Conservation (phyloP, 306 rosid species). For the Morella rubra region DNA sequence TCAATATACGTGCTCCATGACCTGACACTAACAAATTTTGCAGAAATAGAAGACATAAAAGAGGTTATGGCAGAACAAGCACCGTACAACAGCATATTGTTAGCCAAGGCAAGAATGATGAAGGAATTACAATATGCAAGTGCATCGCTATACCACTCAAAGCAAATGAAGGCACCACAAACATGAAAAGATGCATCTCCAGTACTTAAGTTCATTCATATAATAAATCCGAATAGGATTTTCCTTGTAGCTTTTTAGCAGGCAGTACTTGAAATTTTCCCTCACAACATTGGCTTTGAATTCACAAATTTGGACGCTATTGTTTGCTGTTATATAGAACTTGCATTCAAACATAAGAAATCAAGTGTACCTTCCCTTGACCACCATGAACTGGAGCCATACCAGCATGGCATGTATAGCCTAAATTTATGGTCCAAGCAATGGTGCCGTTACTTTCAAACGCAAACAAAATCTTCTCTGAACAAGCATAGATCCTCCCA, state of each 20-base stretch:
- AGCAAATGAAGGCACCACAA: no score
- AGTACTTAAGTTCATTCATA: no score
- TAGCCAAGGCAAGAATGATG: no score
- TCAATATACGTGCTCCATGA: no score
- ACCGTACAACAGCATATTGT: no score
- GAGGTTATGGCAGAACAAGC: no score
- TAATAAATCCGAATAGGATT: no score
- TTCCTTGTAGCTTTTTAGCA: background rate
- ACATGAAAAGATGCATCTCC: no score
- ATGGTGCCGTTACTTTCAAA: conserved; percentile 68
- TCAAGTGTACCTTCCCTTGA: conserved; percentile 45
- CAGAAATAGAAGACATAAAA: no score
- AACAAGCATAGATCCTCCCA: conserved; percentile 63
- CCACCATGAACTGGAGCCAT: conserved; percentile 60
- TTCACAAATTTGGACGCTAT: background rate
- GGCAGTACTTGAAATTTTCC: background rate
- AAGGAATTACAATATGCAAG: no score
- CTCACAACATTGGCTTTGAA: background rate
- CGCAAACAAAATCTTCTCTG: conserved; percentile 44
- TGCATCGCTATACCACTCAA: no score
- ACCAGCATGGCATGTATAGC: conserved; percentile 46
- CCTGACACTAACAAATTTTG: no score
- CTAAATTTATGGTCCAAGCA: conserved; percentile 58
- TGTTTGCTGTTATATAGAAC: background rate
- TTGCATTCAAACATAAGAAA: background rate